These are phyloP conservation scores for Zymoseptoria crescenta DNA, from an alignment of 2,329 filamentous ascomycete species.

Conservation along the genomic window DNA sequence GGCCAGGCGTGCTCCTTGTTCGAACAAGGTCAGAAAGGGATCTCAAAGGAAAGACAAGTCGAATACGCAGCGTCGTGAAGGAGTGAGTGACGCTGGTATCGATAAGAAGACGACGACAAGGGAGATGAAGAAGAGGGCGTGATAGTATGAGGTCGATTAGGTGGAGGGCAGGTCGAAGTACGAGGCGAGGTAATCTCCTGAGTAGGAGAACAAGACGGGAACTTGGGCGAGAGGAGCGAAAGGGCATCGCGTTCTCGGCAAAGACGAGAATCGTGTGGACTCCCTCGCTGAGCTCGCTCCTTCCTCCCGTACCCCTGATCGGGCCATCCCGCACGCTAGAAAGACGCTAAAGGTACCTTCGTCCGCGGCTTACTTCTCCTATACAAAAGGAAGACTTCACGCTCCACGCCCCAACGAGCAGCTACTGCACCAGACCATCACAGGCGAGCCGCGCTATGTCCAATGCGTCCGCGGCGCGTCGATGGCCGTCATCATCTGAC, in stretches of 20 bases:
- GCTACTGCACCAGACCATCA: neutral
- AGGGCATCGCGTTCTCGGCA: neutral
- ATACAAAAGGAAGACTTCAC: neutral
- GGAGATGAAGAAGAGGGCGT: slow-evolving; percentile 3
- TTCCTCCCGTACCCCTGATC: too few relatives aligned
- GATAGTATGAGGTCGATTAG: slow-evolving; percentile 5
- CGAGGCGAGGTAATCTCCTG: neutral
- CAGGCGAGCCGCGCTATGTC: neutral
- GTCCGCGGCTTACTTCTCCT: too few relatives aligned
- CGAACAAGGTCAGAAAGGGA: slow-evolving; percentile 6
- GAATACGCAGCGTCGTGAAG: slow-evolving; percentile 24
- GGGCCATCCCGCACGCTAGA: too few relatives aligned
- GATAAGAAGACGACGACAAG: slow-evolving; percentile 4
- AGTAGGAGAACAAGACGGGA: neutral
- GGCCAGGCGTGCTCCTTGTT: slow-evolving; percentile 7
- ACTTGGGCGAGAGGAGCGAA: neutral
- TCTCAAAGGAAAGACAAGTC: slow-evolving; percentile 17
- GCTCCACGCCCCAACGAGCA: neutral
- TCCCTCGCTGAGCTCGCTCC: too few relatives aligned
- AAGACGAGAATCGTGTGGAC: too few relatives aligned
- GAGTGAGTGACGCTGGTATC: slow-evolving; percentile 24
- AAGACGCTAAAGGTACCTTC: too few relatives aligned
- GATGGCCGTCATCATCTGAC: neutral
- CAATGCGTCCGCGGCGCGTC: neutral
- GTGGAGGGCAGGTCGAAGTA: neutral